Base-by-base conservation (phyloP, 495 filamentous ascomycete genomes). In the Trichodelitschia bisporula region DNA sequence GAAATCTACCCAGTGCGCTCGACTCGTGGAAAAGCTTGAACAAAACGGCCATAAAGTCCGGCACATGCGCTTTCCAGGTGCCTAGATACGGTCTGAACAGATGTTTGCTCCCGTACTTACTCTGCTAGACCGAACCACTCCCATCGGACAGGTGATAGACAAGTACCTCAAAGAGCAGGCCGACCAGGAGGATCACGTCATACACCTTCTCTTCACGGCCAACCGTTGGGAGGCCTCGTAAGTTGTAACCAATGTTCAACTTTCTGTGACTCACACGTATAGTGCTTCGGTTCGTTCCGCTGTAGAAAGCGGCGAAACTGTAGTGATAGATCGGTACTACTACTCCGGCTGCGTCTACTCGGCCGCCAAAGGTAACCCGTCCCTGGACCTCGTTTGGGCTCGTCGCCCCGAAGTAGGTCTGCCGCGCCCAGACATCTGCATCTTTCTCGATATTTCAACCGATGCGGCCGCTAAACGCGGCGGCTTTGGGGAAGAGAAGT, bases 161-260 rank as follows among this genome's bases (percentile, higher is more conserved):
- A 53, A 54, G 38, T 97, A 95, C 49, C 66, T 95, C 31, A 73
- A 69, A 41, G 62, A 63, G 39, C 51, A 76, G 40, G 56, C 67
- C 30, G 62, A 79, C 32, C 64, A 82, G 45, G 75, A 89, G 34
- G 86, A 92, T 48, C 83, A 92, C 44, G 72, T 70, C 4, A 91
- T 95, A 40, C 89, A 95, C 48, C 65, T 97, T 13, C 64, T 95
- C 14, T 97, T 95, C 56, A 83, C 77, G 18, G 80, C 86, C 6
- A 95, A 97, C 52, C 65, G 89, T 18, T 97, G 89, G 89, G 89
- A 97, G 51, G 50, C 68, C 34, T 71, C 62, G 47, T 69, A 60
- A 30, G 61, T 45, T 24, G n/a, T n/a, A n/a, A n/a, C n/a, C n/a
- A n/a, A n/a, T n/a, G n/a, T n/a, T n/a, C n/a, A n/a, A n/a, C n/a